Conservation (phyloP, 2,329 filamentous ascomycete species). For the Sphaerulina vaccinii region DNA sequence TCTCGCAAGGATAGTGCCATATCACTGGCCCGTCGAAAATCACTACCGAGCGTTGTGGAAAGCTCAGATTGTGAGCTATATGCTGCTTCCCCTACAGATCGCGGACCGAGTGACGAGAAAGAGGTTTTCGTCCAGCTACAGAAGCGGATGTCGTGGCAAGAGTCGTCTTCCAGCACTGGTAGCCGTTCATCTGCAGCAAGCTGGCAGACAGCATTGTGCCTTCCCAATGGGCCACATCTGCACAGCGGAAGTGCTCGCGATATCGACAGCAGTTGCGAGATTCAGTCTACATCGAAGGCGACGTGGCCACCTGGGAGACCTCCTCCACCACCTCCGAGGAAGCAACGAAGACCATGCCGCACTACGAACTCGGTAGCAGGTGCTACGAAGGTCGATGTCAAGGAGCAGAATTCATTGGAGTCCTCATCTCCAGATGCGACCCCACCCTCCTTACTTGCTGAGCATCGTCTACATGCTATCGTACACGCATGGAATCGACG, state of each 20-base stretch:
- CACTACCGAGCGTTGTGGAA: neutral
- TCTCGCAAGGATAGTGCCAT: neutral
- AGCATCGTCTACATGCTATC: neutral
- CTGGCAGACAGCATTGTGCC: neutral
- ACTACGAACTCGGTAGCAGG: too few species aligned
- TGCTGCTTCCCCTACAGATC: neutral
- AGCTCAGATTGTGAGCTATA: neutral
- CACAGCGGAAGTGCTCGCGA: too few species aligned
- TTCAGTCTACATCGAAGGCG: neutral
- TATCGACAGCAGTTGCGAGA: too few species aligned
- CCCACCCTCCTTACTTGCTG: neutral
- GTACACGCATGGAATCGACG: constrained; percentile 1
- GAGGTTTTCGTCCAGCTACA: neutral
- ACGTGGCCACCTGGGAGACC: neutral
- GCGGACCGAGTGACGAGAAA: neutral
- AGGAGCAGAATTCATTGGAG: too few species aligned
- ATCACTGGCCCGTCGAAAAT: neutral
- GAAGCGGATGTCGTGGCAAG: neutral
- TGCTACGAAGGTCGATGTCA: too few species aligned
- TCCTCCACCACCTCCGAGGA: neutral
- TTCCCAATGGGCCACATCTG: neutral
- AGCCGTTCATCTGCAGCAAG: too few species aligned
- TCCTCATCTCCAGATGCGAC: too few species aligned
- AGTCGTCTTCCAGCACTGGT: neutral
- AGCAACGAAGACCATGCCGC: neutral